Evolutionary conservation across 1,284 basidiomycete species (phyloP).

Genomic region (Veloporphyrellus conicus): DNA sequence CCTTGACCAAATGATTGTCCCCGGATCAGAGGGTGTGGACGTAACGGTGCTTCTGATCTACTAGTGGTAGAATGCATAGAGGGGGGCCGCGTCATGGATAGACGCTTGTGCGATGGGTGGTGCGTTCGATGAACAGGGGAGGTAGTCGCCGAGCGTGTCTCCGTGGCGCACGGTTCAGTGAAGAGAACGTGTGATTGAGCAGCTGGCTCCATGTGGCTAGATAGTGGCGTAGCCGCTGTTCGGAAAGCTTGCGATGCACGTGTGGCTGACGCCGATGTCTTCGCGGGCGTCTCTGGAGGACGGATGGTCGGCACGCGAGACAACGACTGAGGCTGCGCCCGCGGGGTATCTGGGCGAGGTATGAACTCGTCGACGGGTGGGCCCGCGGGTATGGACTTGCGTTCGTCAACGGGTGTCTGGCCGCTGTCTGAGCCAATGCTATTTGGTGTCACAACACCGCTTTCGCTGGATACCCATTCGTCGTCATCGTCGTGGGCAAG

Average conservation of each 20-base stretch:
- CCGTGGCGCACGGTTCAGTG: slow-evolving; percentile 22
- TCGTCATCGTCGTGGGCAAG: slow-evolving; percentile 56
- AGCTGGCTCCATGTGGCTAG: slow-evolving; percentile 12
- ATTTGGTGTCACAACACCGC: slow-evolving; percentile 64
- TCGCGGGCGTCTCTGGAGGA: slow-evolving; percentile 25
- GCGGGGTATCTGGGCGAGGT: slow-evolving; percentile 29
- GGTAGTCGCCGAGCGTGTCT: slow-evolving; percentile 42
- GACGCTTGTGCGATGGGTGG: slow-evolving; percentile 29
- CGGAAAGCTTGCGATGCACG: slow-evolving; percentile 24
- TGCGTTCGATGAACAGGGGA: slow-evolving; percentile 37
- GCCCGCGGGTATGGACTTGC: slow-evolving; percentile 12
- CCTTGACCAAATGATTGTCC: slow-evolving; percentile 58
- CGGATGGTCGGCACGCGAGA: slow-evolving; percentile 35
- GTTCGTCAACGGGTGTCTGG: slow-evolving; percentile 36
- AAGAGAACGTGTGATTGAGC: slow-evolving; percentile 19
- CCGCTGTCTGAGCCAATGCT: slow-evolving; percentile 42
- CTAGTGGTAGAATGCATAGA: slow-evolving; percentile 55
- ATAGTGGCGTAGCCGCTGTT: slow-evolving; percentile 12
- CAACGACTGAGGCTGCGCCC: slow-evolving; percentile 29
- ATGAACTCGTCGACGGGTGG: slow-evolving; percentile 16
- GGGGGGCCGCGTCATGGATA: slow-evolving; percentile 53
- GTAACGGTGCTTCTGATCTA: slow-evolving; percentile 40
- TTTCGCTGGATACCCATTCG: slow-evolving; percentile 73
- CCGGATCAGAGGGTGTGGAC: slow-evolving; percentile 72
- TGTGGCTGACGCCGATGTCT: slow-evolving; percentile 23